Conservation (phyloP, 2,329 filamentous ascomycete species). For the Neopestalotiopsis sp. region DNA sequence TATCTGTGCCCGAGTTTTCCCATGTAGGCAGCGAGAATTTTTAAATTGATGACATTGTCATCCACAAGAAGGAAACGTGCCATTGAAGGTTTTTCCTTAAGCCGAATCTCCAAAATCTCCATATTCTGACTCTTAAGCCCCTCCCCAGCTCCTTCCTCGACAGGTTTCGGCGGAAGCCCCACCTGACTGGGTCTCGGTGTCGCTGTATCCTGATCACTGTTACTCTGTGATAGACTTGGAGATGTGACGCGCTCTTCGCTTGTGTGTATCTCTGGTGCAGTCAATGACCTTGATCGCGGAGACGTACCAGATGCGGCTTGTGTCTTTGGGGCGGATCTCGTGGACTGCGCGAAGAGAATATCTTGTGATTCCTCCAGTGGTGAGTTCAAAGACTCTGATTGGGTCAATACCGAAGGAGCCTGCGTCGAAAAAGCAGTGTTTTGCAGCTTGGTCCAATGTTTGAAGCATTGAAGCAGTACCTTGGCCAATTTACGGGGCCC, state of each 20-base stretch:
- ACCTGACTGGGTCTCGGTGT: not conserved
- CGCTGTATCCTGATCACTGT: not conserved
- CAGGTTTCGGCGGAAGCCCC: not conserved
- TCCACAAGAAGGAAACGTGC: conserved; percentile 42
- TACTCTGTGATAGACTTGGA: not conserved
- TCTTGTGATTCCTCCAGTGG: not conserved
- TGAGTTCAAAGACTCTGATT: not conserved
- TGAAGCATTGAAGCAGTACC: conserved; percentile 26
- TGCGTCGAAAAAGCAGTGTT: not conserved
- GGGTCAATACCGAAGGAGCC: not conserved
- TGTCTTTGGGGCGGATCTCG: not conserved
- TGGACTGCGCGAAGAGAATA: not conserved
- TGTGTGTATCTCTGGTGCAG: not conserved
- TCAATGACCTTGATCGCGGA: not conserved
- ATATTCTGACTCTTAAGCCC: not conserved
- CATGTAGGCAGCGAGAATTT: conserved; percentile 36
- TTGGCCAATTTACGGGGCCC: conserved; percentile 44
- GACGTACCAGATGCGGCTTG: not conserved
- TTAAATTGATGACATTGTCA: conserved; percentile 45
- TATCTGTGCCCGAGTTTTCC: conserved; percentile 36
- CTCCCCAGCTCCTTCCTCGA: not conserved
- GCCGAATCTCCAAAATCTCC: not conserved
- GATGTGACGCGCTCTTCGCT: not conserved
- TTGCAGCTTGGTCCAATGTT: conserved; percentile 1
- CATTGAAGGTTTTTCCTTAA: not conserved